A percentile compares a stretch with the other conserved stretches of the same genome.
These are phyloP conservation scores for Brettanomyces custersianus DNA, from an alignment of 805 yeast species.

Conservation along the genomic window DNA sequence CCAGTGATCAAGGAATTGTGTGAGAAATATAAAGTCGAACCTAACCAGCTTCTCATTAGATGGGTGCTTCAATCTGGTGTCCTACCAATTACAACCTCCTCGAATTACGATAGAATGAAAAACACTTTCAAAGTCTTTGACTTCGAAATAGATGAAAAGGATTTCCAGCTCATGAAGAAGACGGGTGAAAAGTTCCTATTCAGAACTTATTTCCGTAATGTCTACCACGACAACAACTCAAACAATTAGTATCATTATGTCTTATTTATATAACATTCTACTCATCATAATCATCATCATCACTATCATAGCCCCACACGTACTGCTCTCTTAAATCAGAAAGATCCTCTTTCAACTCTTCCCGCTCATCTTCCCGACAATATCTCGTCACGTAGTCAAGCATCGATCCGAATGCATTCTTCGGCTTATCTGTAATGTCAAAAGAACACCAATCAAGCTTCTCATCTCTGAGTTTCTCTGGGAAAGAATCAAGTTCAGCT, in stretches of 20 bases:
- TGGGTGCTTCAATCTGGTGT: constrained; percentile 62
- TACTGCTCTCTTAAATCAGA: constrained; percentile 36
- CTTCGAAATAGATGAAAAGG: constrained; percentile 44
- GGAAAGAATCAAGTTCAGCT: constrained; percentile 24
- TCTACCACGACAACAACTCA: background rate
- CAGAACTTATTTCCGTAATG: background rate
- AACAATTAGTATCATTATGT: background rate
- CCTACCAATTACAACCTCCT: constrained; percentile 69
- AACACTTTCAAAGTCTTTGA: constrained; percentile 48
- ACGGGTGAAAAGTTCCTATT: constrained; percentile 26
- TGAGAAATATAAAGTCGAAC: constrained; percentile 49
- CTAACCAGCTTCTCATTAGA: constrained; percentile 57
- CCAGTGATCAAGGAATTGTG: constrained; percentile 31
- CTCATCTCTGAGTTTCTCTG: constrained; percentile 14
- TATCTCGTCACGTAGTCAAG: constrained; percentile 16
- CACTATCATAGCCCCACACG: constrained; percentile 40
- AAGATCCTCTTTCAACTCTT: constrained; percentile 42
- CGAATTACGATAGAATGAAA: constrained; percentile 44
- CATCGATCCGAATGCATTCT: constrained; percentile 15
- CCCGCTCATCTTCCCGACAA: constrained; percentile 39
- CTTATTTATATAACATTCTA: background rate
- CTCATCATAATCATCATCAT: constrained; percentile 1
- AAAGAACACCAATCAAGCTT: constrained; percentile 10
- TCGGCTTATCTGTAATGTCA: constrained; percentile 17
- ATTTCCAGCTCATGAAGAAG: constrained; percentile 33